These are phyloP conservation scores for Orbilia javanica DNA, from an alignment of 2,329 filamentous ascomycete species.

Conservation along the genomic window DNA sequence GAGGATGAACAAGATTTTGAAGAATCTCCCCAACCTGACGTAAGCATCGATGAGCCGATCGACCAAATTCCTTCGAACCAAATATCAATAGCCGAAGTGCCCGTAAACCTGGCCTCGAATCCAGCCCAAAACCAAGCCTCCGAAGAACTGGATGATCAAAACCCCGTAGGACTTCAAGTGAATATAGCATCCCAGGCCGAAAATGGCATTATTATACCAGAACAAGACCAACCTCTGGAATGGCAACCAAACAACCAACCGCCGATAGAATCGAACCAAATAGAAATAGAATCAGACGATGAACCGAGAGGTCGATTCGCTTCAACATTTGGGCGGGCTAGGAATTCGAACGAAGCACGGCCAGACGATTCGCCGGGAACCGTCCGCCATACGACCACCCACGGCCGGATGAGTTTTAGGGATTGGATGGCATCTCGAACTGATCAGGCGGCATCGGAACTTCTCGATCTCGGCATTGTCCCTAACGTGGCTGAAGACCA, in stretches of 20 bases:
- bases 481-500: not conserved
- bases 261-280: not conserved
- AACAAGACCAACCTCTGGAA: not conserved
- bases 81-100: not conserved
- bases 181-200: not conserved
- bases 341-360: not conserved
- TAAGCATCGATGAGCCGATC: not conserved
- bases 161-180: not conserved
- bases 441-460: not conserved
- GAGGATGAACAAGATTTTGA: not conserved
- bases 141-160: not conserved
- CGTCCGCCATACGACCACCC: not conserved
- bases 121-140: not conserved
- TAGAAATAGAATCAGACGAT: not conserved
- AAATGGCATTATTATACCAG: not conserved
- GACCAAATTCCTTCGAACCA: not conserved
- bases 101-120: not conserved
- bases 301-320: not conserved
- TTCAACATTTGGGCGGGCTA: not conserved
- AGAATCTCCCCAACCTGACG: not conserved
- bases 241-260: not conserved
- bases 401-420: not conserved
- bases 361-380: not conserved
- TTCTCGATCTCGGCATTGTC: not conserved
- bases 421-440: not conserved